Evolutionary conservation across 495 filamentous ascomycete genomes (phyloP).

Genomic region (Viridothelium virens): DNA sequence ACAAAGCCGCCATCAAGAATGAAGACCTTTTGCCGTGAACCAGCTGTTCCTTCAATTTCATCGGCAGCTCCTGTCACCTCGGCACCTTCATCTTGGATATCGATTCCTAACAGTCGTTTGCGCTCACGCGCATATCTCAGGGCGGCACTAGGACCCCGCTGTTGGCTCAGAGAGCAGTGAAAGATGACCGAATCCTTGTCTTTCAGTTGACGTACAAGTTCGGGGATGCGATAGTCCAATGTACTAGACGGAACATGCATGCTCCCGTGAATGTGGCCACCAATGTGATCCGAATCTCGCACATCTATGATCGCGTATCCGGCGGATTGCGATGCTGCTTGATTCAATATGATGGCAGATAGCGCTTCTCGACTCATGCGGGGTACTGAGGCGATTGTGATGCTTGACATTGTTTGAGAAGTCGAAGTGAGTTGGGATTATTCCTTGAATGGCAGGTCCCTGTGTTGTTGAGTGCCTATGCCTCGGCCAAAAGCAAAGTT

Average conservation of each 20-base stretch:
- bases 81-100: constrained; percentile 33
- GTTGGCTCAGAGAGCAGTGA: constrained; percentile 90
- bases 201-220: constrained; percentile 68
- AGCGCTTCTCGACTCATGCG: constrained; percentile 58
- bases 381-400: constrained; percentile 52
- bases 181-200: constrained; percentile 82
- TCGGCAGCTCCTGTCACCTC: constrained; percentile 26
- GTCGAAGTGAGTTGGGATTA: neutral
- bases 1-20: constrained; percentile 83
- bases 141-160: constrained; percentile 68
- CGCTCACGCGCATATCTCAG: constrained; percentile 60
- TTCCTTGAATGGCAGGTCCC: neutral
- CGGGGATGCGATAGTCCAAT: constrained; percentile 69
- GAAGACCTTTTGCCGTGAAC: constrained; percentile 49
- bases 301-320: constrained; percentile 91
- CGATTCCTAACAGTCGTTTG: constrained; percentile 40
- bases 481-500: neutral
- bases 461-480: neutral
- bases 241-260: constrained; percentile 65
- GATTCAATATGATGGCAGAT: constrained; percentile 46
- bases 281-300: constrained; percentile 82
- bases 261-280: constrained; percentile 74
- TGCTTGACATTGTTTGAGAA: constrained; percentile 42
- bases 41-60: constrained; percentile 43
- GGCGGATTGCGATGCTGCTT: constrained; percentile 62